A percentile compares a stretch with the other conserved stretches of the same genome.
Evolutionary conservation across 2,329 filamentous ascomycete genomes (phyloP).

Genomic region (Fusarium nanum): DNA sequence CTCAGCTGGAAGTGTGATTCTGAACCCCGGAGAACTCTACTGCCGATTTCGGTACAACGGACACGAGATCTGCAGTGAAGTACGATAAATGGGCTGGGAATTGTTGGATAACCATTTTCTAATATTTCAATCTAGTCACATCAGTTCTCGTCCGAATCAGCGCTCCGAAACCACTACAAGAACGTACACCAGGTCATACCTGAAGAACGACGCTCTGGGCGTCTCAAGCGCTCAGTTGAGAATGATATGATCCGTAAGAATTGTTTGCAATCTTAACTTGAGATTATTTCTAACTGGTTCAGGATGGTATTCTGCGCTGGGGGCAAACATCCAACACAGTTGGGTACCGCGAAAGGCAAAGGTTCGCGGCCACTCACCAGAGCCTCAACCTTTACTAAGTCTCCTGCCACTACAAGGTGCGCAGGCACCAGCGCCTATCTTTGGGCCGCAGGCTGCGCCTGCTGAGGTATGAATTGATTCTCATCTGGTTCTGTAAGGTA

Average conservation of each 20-base stretch:
- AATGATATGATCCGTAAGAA: neutral
- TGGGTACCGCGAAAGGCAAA: neutral
- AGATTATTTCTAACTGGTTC: neutral
- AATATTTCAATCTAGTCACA: neutral
- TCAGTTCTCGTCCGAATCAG: neutral
- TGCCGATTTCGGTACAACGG: neutral
- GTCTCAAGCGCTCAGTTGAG: neutral
- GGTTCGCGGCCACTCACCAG: neutral
- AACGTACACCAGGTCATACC: neutral
- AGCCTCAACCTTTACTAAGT: neutral
- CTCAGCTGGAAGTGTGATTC: neutral
- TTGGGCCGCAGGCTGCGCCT: neutral
- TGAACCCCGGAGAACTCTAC: neutral
- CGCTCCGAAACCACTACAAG: neutral
- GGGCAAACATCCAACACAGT: neutral
- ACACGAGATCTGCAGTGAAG: neutral
- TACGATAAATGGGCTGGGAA: neutral
- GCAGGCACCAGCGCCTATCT: neutral
- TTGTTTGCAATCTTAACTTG: neutral
- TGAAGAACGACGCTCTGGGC: neutral
- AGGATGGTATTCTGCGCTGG: neutral
- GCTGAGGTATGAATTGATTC: neutral
- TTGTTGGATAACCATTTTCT: neutral
- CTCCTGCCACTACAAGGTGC: rapidly evolving
- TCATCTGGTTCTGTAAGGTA: neutral